Conservation (phyloP, 1,284 basidiomycete species). For the Ceratobasidium sp. region DNA sequence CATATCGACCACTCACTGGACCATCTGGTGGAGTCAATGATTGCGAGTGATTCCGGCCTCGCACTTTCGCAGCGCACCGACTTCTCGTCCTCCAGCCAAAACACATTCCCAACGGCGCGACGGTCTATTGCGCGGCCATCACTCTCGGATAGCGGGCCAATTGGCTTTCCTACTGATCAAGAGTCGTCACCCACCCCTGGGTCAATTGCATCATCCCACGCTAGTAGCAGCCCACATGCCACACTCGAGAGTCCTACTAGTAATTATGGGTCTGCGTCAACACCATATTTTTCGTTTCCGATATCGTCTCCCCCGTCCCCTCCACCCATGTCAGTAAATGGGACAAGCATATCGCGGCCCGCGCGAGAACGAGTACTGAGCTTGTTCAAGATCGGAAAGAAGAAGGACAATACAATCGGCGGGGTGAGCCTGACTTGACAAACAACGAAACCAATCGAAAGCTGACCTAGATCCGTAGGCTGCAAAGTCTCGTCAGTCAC, state of each 20-base stretch:
- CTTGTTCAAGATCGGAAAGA: constrained; percentile 38
- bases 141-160: constrained; percentile 16
- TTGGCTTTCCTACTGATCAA: constrained; percentile 32
- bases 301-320: neutral
- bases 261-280: neutral
- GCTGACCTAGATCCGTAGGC: neutral
- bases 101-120: constrained; percentile 3
- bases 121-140: constrained; percentile 8
- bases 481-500: constrained; percentile 11
- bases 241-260: neutral
- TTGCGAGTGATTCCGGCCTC: constrained; percentile 9
- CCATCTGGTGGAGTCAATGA: constrained; percentile 7
- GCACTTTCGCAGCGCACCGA: neutral
- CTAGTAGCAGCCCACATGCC: neutral
- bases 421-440: neutral
- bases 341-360: neutral
- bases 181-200: constrained; percentile 30
- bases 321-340: neutral
- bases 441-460: neutral
- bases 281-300: constrained; percentile 18
- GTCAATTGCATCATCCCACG: constrained; percentile 20
- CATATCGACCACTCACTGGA: constrained; percentile 23
- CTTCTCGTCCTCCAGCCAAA: constrained; percentile 3
- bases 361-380: constrained; percentile 27
- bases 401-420: constrained; percentile 11